Conservation (phyloP, 1,284 basidiomycete species). For the Coriolopsis trogii region DNA sequence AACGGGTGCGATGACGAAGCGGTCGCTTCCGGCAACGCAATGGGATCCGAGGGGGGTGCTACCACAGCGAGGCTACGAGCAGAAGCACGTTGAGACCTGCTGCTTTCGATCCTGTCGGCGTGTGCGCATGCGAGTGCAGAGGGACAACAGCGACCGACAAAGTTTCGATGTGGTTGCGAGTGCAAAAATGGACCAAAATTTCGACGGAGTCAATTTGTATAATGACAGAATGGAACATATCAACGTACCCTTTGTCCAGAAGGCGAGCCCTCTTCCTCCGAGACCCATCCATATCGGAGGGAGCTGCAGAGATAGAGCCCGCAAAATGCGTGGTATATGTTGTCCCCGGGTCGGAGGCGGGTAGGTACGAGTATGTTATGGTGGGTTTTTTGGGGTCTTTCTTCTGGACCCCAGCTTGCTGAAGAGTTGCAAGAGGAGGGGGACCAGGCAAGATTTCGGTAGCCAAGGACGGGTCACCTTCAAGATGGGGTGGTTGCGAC, state of each 20-base stretch:
- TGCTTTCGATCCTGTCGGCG: slow-evolving; percentile 50
- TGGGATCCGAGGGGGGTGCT: slow-evolving; percentile 43
- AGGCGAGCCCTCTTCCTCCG: slow-evolving; percentile 74
- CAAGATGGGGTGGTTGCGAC: slow-evolving; percentile 74
- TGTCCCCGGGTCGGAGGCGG: slow-evolving; percentile 78
- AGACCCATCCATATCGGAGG: slow-evolving; percentile 61
- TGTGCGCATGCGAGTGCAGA: slow-evolving; percentile 4
- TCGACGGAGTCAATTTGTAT: slow-evolving; percentile 14
- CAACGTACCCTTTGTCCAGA: slow-evolving; percentile 72
- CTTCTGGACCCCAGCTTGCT: slow-evolving; percentile 61
- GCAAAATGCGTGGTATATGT: slow-evolving; percentile 71
- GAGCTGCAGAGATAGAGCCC: slow-evolving; percentile 52
- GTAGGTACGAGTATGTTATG: slow-evolving; percentile 71
- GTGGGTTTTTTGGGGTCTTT: slow-evolving; percentile 76
- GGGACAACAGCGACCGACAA: slow-evolving; percentile 5
- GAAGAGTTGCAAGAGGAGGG: slow-evolving; percentile 66
- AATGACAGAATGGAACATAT: slow-evolving; percentile 10
- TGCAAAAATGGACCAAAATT: slow-evolving; percentile 20
- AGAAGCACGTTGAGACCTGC: slow-evolving; percentile 74
- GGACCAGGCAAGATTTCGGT: slow-evolving; percentile 86
- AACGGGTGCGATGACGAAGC: slow-evolving; percentile 42
- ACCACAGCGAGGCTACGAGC: slow-evolving; percentile 64
- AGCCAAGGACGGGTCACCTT: slow-evolving; percentile 74
- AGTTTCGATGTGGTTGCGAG: slow-evolving; percentile 13
- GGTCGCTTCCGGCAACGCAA: slow-evolving; percentile 35